These are phyloP conservation scores for Trichoderma arundinaceum DNA, from an alignment of 2,329 filamentous ascomycete species.

Conservation along the genomic window DNA sequence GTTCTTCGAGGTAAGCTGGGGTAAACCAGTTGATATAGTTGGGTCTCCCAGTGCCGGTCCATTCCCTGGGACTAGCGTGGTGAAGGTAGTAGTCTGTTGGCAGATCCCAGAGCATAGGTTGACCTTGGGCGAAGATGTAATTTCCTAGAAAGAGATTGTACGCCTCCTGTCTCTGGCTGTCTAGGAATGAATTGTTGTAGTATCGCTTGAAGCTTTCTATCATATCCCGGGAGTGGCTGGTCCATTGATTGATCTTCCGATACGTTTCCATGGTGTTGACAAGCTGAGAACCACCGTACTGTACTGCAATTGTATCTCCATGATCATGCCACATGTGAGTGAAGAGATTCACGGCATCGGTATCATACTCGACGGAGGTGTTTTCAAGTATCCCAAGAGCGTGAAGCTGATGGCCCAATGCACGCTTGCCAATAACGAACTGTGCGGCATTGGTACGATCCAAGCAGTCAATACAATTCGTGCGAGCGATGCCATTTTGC, in stretches of 20 bases:
- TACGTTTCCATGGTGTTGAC: conserved; percentile 99
- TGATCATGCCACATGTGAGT: conserved; percentile 99
- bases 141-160: conserved; percentile 98
- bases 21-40: conserved; percentile 93
- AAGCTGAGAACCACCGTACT: conserved; percentile 95
- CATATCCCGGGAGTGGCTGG: conserved; percentile 96
- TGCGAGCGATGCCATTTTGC: conserved; percentile 91
- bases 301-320: conserved; percentile 95
- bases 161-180: conserved; percentile 96
- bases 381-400: conserved; percentile 85
- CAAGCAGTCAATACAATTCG: conserved; percentile 97
- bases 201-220: conserved; percentile 99
- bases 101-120: conserved; percentile 97
- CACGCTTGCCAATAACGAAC: conserved; percentile 95
- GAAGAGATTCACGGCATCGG: conserved; percentile 93
- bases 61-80: conserved; percentile 79
- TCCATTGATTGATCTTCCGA: conserved; percentile 98
- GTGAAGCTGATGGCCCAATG: conserved; percentile 88
- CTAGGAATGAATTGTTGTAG: conserved; percentile 98
- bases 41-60: conserved; percentile 65
- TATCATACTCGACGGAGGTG: conserved; percentile 86
- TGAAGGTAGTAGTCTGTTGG: conserved; percentile 96
- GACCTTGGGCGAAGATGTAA: conserved; percentile 84
- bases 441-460: conserved; percentile 97
- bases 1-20: conserved; percentile 69